Conservation (phyloP, 2,329 filamentous ascomycete genomes). For the Drechslerella dactyloides region DNA sequence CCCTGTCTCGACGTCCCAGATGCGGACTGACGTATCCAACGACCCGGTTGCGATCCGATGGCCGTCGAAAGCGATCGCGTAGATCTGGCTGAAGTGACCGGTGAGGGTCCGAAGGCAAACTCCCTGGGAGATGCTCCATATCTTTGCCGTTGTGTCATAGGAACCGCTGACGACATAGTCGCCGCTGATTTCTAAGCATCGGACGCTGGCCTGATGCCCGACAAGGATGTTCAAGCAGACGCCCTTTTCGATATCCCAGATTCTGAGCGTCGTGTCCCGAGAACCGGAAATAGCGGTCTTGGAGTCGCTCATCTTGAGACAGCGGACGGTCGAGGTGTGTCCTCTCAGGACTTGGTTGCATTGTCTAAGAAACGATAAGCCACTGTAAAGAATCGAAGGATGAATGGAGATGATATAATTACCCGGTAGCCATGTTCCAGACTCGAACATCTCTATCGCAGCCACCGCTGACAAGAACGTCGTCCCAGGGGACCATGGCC, state of each 20-base stretch:
- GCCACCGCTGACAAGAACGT: slow-evolving; percentile 91
- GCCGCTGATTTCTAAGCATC: slow-evolving; percentile 93
- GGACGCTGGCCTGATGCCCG: slow-evolving; percentile 92
- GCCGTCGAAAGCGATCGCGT: slow-evolving; percentile 96
- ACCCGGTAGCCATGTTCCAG: slow-evolving; percentile 95
- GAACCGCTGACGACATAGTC: slow-evolving; percentile 97
- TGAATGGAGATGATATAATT: slow-evolving; percentile 57
- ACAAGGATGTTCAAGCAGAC: slow-evolving; percentile 89
- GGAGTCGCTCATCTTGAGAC: slow-evolving; percentile 94
- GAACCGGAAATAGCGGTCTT: slow-evolving; percentile 96
- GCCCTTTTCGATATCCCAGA: slow-evolving; percentile 92
- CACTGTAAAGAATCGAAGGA: neutral
- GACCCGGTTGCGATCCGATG: slow-evolving; percentile 92
- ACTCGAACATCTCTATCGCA: slow-evolving; percentile 96
- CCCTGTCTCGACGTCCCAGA: slow-evolving; percentile 93
- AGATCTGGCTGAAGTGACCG: slow-evolving; percentile 98
- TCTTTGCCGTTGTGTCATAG: slow-evolving; percentile 94
- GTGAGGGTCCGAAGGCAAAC: slow-evolving; percentile 86
- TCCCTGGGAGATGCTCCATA: slow-evolving; percentile 97
- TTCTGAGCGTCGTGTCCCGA: slow-evolving; percentile 87
- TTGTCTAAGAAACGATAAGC: slow-evolving; percentile 61
- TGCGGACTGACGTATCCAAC: slow-evolving; percentile 92
- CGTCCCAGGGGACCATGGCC: slow-evolving; percentile 99
- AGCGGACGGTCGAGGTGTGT: slow-evolving; percentile 94
- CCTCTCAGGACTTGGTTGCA: slow-evolving; percentile 84